Conservation (phyloP, 2,329 filamentous ascomycete species). For the Didymella pomorum region DNA sequence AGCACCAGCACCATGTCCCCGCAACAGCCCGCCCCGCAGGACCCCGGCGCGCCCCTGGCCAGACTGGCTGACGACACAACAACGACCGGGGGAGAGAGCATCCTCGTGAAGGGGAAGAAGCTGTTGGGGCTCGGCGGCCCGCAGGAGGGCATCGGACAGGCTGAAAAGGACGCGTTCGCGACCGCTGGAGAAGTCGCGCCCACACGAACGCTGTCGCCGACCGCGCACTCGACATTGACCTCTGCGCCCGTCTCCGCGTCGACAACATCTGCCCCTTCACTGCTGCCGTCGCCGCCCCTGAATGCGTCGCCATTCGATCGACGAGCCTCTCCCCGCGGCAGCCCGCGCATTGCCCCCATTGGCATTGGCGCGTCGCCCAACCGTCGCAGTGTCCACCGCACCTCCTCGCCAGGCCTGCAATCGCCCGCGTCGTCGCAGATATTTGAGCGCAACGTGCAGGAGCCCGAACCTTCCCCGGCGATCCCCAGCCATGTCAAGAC, state of each 20-base stretch:
- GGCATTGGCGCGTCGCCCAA: constrained; percentile 64
- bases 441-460: constrained; percentile 95
- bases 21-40: constrained; percentile 8
- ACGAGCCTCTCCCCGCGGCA: constrained; percentile 46
- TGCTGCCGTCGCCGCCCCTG: constrained; percentile 45
- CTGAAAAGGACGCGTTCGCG: constrained; percentile 21
- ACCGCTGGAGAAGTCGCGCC: constrained; percentile 21
- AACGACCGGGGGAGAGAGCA: constrained; percentile 33
- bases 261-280: constrained; percentile 31
- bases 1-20: constrained; percentile 14
- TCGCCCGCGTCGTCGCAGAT: constrained; percentile 81
- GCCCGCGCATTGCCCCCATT: constrained; percentile 47
- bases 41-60: constrained; percentile 16
- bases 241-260: constrained; percentile 25
- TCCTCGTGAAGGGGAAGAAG: constrained; percentile 49
- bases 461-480: constrained; percentile 73
- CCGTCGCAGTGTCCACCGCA: constrained; percentile 64
- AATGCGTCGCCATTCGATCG: constrained; percentile 39
- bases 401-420: constrained; percentile 76
- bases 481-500: constrained; percentile 93
- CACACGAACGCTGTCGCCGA: constrained; percentile 21
- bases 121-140: constrained; percentile 49
- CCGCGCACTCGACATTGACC: constrained; percentile 8
- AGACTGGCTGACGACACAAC: constrained; percentile 6
- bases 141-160: constrained; percentile 37